Base-by-base conservation (phyloP, 495 filamentous ascomycete species). In the Venustampulla echinocandica region DNA sequence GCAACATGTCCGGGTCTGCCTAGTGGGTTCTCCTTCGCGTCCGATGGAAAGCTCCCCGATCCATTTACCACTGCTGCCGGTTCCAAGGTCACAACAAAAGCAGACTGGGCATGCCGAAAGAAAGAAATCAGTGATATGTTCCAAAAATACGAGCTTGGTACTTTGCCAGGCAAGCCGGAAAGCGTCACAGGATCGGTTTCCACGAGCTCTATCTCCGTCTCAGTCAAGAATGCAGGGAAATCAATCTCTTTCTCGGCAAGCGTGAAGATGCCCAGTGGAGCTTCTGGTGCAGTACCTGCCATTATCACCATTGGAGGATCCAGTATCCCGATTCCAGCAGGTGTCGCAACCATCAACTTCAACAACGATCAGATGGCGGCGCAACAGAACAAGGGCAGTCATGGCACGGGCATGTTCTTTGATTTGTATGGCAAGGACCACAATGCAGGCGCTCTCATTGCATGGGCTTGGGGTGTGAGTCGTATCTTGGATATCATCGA, bases 401-500 rank as follows among this genome's bases (percentile, higher is more conserved):
- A 66, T 19, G 71, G 71, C 30, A 53, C 57, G 27, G 71, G 71
- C 20, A 63, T 61, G 20, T 75, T 76, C 65, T 76, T 67, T 59
- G 59, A 64, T 17, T 59, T 76, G 21, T 70, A 70, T 49, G 69
- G 70, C 42, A 64, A 52, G 42, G 55, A 52, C 2, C 68, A 73
- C 60, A 62, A 60, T 0, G 70, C 71, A 17, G 69, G 70, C 11
- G 71, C 73, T 4, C 52, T 68, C 22, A 69, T 64, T 14, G 71
- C 71, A 13, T 76, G 73, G 71, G 69, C 69, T 0, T 75, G 71
- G 73, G 69, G 69, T 28, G 69, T 75, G 1, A 60, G 62, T 30
- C 69, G 73, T 7, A 62, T 75, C 44, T 70, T 76, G 53, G 73
- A 76, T 57, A 70, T 62, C 0, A 64, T 76, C 17, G 70, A 73